Percentiles rank a stretch among this genome's conserved stretches.
These are phyloP conservation scores for Phytophthora citrophthora DNA, from an alignment of 352 stramenopile species.

Conservation along the genomic window DNA sequence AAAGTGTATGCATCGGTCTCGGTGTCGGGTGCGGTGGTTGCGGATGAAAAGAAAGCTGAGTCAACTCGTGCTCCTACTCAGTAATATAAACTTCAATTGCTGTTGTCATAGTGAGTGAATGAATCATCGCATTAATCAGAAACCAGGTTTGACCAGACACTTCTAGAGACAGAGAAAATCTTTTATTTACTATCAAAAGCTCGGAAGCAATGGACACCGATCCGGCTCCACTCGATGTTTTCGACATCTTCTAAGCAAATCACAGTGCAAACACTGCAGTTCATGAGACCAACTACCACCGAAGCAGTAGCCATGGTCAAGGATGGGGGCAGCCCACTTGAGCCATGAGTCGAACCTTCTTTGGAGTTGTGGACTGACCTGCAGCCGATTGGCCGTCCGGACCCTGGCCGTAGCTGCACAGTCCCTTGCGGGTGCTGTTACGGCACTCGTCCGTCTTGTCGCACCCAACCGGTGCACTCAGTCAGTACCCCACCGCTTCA, in stretches of 20 bases:
- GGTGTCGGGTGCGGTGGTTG: too few species aligned
- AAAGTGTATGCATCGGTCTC: too few species aligned
- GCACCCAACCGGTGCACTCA: conserved; percentile 52
- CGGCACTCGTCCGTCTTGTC: conserved; percentile 71
- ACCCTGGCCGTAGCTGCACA: conserved; percentile 61
- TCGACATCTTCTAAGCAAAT: conserved; percentile 26
- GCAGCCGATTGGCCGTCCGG: conserved; percentile 45
- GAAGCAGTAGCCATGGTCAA: conserved; percentile 23
- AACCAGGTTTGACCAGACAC: too few species aligned
- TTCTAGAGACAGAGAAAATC: not conserved
- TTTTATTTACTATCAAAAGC: conserved; percentile 36
- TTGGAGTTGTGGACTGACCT: not conserved
- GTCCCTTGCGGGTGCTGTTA: conserved; percentile 52
- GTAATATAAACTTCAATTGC: too few species aligned
- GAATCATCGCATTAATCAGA: too few species aligned
- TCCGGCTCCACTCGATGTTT: conserved; percentile 20
- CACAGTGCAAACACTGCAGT: conserved; percentile 29
- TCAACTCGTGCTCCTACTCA: too few species aligned
- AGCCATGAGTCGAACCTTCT: conserved; percentile 6
- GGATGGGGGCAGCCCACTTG: conserved; percentile 7
- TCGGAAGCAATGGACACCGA: conserved; percentile 31
- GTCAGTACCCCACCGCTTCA: conserved; percentile 79
- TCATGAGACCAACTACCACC: conserved; percentile 28
- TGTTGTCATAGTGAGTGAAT: too few species aligned
- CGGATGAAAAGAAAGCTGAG: too few species aligned